Evolutionary conservation across 148 eudicot genomes (phyloP), one percentile per base, ranked within the genome.

Genomic region (Rheum nobile): DNA sequence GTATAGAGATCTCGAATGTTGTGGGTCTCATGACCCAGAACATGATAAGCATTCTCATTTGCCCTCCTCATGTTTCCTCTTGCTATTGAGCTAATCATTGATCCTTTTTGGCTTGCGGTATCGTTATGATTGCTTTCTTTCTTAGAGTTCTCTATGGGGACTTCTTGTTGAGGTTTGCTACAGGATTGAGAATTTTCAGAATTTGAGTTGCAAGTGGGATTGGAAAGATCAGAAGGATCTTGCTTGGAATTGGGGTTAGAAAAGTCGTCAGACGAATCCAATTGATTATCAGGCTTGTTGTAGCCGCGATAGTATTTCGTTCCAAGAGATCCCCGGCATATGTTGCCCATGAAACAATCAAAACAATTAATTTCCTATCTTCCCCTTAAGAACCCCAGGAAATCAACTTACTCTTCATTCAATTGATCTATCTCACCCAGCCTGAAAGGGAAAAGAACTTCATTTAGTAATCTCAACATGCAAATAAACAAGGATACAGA

Each of bases 261-360:
- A 48, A 83, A 28, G 73, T 84, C 76, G 65, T 54, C 72, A 63
- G 75, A 85, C 28, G 86, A 82, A 75, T 72, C 76, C 47, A 80
- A 83, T 46, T 76, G 81, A 42, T 89, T 87, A 80, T 89, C 85
- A 76, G 97, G 96, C 81, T 79, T 83, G 54, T 37, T 74, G 79
- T 81, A 79, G 83, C 87, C 91, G 89, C 84, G 87, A 47, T 74
- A 79, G 77, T 75, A 28, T 80, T 82, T 87, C 79, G 46, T 81
- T 80, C 91, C 90, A 19, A 83, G 84, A 82, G 97, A 89, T 75
- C 95, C 93, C 76, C 97, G 89, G 92, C 98, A 94, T 83, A 97
- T 83, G 76, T 90, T 90, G 87, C 95, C 95, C 95, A 90, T 90
- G 86, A 86, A 87, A 87, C 89, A 86, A 76, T 78, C 79, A 82